A percentile compares a stretch with the other conserved stretches of the same genome.
Evolutionary conservation across 768 basidiomycete genomes (phyloP).

Genomic region (Termitomyces sp.): DNA sequence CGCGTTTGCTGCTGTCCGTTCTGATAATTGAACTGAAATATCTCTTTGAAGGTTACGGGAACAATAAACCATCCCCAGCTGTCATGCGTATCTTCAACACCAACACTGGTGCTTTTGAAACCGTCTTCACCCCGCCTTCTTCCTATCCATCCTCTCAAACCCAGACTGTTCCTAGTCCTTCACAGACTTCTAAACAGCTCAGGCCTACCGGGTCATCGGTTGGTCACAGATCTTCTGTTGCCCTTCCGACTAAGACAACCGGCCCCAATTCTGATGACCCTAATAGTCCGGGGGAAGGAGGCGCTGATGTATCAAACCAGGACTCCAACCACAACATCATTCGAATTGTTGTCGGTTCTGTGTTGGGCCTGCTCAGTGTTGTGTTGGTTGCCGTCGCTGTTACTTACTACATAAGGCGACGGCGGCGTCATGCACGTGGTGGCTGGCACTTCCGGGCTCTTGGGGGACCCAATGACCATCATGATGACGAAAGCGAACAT

Average conservation of each 20-base stretch:
- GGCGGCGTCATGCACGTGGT: constrained; percentile 15
- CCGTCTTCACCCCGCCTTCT: constrained; percentile 32
- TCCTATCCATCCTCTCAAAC: constrained; percentile 19
- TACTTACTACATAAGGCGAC: constrained; percentile 43
- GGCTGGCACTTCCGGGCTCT: constrained; percentile 28
- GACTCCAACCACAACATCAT: constrained; percentile 23
- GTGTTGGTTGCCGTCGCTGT: constrained; percentile 38
- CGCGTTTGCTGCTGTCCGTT: constrained; percentile 20
- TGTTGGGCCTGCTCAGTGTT: constrained; percentile 58
- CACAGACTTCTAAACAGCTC: constrained; percentile 24
- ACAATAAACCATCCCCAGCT: constrained; percentile 49
- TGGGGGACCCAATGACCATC: constrained; percentile 28
- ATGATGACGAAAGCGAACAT: constrained; percentile 27
- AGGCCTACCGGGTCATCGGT: background rate
- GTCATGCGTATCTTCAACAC: constrained; percentile 52
- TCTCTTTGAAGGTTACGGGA: constrained; percentile 39
- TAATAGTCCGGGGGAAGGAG: constrained; percentile 5
- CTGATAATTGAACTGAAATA: background rate
- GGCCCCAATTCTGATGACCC: constrained; percentile 18
- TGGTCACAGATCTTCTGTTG: background rate
- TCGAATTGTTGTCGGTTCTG: constrained; percentile 58
- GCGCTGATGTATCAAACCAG: constrained; percentile 11
- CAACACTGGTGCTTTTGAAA: constrained; percentile 36
- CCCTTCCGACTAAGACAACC: constrained; percentile 19
- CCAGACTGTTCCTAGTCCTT: constrained; percentile 30